Percentiles rank a stretch among this genome's conserved stretches.
These are phyloP conservation scores for Fonsecaea pedrosoi DNA, from an alignment of 2,329 filamentous ascomycete species.

Conservation along the genomic window DNA sequence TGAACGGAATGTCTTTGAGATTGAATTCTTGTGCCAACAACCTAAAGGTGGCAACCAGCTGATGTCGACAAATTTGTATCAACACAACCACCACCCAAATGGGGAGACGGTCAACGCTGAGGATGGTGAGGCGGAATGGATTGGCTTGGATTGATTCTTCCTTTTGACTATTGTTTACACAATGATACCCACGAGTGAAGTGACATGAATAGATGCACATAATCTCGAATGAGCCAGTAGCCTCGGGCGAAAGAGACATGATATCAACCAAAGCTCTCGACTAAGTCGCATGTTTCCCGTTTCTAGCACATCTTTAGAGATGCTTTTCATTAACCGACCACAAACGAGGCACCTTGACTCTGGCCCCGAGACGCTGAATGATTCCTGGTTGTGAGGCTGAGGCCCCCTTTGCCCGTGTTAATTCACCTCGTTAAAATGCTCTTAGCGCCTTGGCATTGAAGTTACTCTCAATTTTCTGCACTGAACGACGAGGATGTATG, in stretches of 20 bases:
- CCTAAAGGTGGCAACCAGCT: conserved; percentile 11
- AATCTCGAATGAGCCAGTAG: not conserved
- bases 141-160: conserved; percentile 34
- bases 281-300: not conserved
- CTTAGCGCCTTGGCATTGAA: conserved; percentile 15
- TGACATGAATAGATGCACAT: not conserved
- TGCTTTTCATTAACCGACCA: no score
- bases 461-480: conserved; percentile 1
- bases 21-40: conserved; percentile 39
- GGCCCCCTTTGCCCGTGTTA: not conserved
- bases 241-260: not conserved
- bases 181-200: conserved; percentile 4
- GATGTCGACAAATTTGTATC: not conserved
- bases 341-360: no score
- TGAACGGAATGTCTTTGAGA: conserved; percentile 44
- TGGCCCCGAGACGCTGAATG: no score
- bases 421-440: not conserved
- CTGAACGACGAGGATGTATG: not conserved
- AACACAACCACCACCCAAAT: conserved; percentile 11
- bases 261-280: not conserved
- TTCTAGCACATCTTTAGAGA: not conserved
- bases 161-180: not conserved
- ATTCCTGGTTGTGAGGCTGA: not conserved
- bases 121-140: conserved; percentile 35
- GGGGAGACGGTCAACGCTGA: conserved; percentile 20